These are phyloP conservation scores for Melampsora americana DNA, from an alignment of 1,284 basidiomycete species.

Conservation along the genomic window DNA sequence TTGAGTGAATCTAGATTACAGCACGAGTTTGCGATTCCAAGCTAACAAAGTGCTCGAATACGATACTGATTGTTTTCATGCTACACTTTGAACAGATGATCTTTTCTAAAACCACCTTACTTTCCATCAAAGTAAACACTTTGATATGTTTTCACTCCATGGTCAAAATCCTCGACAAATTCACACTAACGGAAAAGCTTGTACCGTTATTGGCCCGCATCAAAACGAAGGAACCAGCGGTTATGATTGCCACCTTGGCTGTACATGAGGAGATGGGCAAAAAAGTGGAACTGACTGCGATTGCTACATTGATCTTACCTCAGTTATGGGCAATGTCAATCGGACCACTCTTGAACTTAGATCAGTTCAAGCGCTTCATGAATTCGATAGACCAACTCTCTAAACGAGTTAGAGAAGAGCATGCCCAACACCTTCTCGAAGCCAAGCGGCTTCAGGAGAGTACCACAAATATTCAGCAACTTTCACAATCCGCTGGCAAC, in stretches of 20 bases:
- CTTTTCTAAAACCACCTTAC: conserved; percentile 52
- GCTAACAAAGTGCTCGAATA: not conserved
- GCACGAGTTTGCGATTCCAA: not conserved
- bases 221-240: conserved; percentile 70
- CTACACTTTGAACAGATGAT: conserved; percentile 49
- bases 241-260: conserved; percentile 75
- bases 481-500: conserved; percentile 56
- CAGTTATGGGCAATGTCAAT: conserved; percentile 96
- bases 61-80: not conserved
- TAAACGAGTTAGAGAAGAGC: conserved; percentile 78
- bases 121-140: conserved; percentile 84
- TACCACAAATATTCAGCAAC: conserved; percentile 18
- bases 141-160: conserved; percentile 82
- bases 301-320: conserved; percentile 86
- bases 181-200: conserved; percentile 87
- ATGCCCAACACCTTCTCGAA: conserved; percentile 75
- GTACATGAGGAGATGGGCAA: conserved; percentile 95
- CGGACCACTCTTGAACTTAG: conserved; percentile 82
- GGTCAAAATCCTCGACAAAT: conserved; percentile 91
- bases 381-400: conserved; percentile 60
- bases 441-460: conserved; percentile 75
- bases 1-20: conserved; percentile 14
- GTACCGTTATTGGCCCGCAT: conserved; percentile 91
- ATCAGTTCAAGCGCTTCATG: conserved; percentile 91
- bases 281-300: conserved; percentile 90